Evolutionary conservation across 2,329 filamentous ascomycete species (phyloP), one percentile per base, ranked within the genome.

Genomic region (Myriosclerotinia scirpicola): DNA sequence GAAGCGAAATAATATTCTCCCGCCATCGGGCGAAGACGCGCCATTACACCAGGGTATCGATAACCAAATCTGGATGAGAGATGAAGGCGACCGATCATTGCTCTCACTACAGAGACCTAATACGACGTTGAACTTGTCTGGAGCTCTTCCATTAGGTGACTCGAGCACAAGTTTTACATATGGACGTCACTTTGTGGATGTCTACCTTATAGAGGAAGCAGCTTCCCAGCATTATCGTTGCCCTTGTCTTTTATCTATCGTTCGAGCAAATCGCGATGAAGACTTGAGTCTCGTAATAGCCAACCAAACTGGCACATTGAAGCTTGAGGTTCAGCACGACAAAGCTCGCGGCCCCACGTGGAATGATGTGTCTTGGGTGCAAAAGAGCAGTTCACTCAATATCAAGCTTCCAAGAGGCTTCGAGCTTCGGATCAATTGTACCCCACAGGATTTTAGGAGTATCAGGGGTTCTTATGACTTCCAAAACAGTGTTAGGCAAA

Each of bases 381-480:
- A 88, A 22, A 87, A 90, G 58, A 82, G 83, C 8, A 84, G 83
- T 68, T 83, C 85, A 0, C 82, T 97, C 66, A 85, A 88, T 26
- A 77, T 96, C 48, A 85, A 85, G 68, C 79, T 97, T 22, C 90
- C 91, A 0, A 87, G 91, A 70, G 91, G 91, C 0, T 94, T 95
- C 74, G 80, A 89, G 67, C 79, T 96, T 53, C 85, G 85, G 26
- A 80, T 95, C 22, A 87, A 90, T 69, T 88, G 93, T 75, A 83
- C 83, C 17, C 90, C 93, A 72, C 81, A 85, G n/a, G 92, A 96
- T 75, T 96, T 90, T 79, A 86, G 88, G 69, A 87, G 85, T 69
- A 79, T 96, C 14, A 93, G 89, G 86, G 90, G 87, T 72, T 92
- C 96, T 77, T 92, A 93, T 71, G 92, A 96, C 68, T 94, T 96